These are phyloP conservation scores for Phytophthora hibernalis DNA, from an alignment of 352 stramenopile species.

Conservation along the genomic window DNA sequence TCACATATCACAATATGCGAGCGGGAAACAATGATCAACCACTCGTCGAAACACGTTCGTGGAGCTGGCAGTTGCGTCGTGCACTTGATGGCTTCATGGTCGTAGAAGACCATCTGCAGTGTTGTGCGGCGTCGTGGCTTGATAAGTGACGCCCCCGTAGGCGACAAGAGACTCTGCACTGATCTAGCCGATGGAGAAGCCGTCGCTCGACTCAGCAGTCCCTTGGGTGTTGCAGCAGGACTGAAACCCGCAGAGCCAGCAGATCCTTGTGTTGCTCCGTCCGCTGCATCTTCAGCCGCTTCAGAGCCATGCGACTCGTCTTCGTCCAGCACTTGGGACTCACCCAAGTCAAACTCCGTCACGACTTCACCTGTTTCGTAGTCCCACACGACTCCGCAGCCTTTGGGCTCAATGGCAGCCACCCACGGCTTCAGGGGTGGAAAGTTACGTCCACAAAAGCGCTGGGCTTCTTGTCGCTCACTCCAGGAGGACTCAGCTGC, in stretches of 20 bases:
- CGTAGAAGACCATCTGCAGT: conserved; percentile 79
- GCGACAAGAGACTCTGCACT: conserved; percentile 35
- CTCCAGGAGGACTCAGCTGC: conserved; percentile 54
- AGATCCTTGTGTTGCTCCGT: conserved; percentile 1
- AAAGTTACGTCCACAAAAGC: conserved; percentile 70
- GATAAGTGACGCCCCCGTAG: conserved; percentile 50
- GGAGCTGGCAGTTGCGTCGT: conserved; percentile 48
- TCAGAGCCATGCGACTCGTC: conserved; percentile 25
- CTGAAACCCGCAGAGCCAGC: conserved; percentile 3
- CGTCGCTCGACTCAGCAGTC: conserved; percentile 47
- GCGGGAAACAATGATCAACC: conserved; percentile 63
- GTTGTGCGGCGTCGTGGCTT: conserved; percentile 46
- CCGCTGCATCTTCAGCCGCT: conserved; percentile 17
- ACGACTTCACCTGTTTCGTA: conserved; percentile 73
- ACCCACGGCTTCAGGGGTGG: conserved; percentile 75
- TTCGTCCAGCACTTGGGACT: conserved; percentile 49
- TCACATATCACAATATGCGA: conserved; percentile 78
- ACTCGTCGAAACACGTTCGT: conserved; percentile 76
- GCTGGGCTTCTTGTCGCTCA: conserved; percentile 79
- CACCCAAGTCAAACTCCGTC: conserved; percentile 69
- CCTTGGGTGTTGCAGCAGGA: conserved; percentile 35
- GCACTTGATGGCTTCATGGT: conserved; percentile 68
- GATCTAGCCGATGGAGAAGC: conserved; percentile 50
- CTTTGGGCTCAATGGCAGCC: conserved; percentile 70
- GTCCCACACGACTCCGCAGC: conserved; percentile 72